Evolutionary conservation across 1,284 basidiomycete species (phyloP).

Genomic region (Rhizopogon parksii): DNA sequence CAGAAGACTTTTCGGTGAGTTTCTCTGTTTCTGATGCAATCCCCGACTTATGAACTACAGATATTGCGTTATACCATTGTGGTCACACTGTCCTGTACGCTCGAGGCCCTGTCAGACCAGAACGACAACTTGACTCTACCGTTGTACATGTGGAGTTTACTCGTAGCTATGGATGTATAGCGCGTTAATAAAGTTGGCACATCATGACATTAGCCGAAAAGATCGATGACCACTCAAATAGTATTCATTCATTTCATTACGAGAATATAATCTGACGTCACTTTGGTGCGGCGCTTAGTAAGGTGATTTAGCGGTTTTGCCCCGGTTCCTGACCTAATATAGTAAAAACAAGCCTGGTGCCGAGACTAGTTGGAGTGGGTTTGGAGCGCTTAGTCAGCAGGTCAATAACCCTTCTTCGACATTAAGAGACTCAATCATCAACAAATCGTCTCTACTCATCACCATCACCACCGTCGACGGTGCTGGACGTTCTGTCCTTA

Average conservation of each 20-base stretch:
- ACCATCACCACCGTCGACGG: neutral
- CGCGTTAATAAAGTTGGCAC: neutral
- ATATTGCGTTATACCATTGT: conserved; percentile 49
- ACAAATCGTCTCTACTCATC: neutral
- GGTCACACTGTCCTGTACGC: conserved; percentile 57
- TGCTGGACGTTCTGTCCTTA: neutral
- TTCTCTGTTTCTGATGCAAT: neutral
- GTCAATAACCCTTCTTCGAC: conserved; percentile 3
- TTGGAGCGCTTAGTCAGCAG: conserved; percentile 1
- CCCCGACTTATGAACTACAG: conserved; percentile 29
- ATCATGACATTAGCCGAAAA: no score
- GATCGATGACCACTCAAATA: no score
- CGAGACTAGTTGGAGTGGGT: neutral
- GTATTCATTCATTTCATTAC: no score
- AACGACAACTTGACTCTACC: conserved; percentile 93
- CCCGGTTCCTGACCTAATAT: neutral
- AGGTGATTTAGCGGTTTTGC: neutral
- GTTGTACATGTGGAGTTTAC: conserved; percentile 80
- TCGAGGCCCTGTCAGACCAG: conserved; percentile 87
- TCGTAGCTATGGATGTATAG: conserved; percentile 46
- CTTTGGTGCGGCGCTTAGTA: conserved; percentile 10
- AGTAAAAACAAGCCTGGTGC: neutral
- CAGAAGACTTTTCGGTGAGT: conserved; percentile 72
- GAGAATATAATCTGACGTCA: conserved; percentile 3
- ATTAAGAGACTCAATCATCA: neutral